These are phyloP conservation scores for Sugiyamaella japonica DNA, from an alignment of 1,139 yeast species.

Conservation along the genomic window DNA sequence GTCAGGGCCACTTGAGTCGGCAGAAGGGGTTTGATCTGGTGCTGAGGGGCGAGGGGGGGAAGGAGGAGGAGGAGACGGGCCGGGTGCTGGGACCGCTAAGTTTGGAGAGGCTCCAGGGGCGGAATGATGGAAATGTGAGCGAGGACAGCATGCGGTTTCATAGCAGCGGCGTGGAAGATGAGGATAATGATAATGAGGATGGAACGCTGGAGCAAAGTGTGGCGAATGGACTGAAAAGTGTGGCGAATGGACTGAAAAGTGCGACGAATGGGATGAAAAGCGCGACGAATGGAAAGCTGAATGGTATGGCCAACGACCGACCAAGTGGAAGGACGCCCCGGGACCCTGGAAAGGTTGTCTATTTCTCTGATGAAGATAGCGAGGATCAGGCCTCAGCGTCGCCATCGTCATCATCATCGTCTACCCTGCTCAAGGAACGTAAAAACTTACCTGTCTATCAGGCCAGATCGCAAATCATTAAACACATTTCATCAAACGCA, in stretches of 20 bases:
- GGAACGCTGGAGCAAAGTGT: neutral
- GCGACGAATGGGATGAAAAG: no score
- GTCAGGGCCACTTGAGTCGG: neutral
- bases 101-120: constrained; percentile 24
- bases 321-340: no score
- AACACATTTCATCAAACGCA: constrained; percentile 54
- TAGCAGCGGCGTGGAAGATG: constrained; percentile 7
- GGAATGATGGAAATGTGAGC: constrained; percentile 21
- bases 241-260: no score
- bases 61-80: no score
- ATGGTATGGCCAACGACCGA: no score
- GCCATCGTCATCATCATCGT: constrained; percentile 3
- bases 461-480: constrained; percentile 63
- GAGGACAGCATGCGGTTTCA: constrained; percentile 26
- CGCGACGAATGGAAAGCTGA: no score
- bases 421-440: constrained; percentile 44
- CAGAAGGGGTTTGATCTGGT: neutral
- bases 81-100: constrained; percentile 25
- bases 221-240: no score
- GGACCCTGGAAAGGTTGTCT: no score
- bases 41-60: neutral
- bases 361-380: constrained; percentile 34
- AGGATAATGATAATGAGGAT: constrained; percentile 4
- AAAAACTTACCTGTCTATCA: constrained; percentile 67
- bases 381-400: constrained; percentile 20